Conservation (phyloP, 371 early-diverging fungal species). For the Dentiscutata heterogama region DNA sequence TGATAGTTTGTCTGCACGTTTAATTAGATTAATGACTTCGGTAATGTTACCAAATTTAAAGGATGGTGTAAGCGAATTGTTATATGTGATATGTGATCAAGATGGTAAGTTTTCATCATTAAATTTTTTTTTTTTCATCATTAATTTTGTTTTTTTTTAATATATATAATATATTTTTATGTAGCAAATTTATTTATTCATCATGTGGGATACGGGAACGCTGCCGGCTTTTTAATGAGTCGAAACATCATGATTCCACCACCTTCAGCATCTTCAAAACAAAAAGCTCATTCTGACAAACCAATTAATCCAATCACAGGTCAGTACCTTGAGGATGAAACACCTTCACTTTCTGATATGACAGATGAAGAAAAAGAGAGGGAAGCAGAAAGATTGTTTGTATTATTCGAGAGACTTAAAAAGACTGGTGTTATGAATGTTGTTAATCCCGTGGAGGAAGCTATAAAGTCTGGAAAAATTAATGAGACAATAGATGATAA, state of each 20-base stretch:
- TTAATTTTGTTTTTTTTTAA: not conserved
- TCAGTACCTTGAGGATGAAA: conserved; percentile 62
- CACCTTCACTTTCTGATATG: conserved; percentile 78
- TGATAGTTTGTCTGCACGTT: conserved; percentile 64
- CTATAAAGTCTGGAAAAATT: conserved; percentile 51
- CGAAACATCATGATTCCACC: conserved; percentile 64
- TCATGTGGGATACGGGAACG: conserved; percentile 93
- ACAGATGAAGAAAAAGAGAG: conserved; percentile 96
- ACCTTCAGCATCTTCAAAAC: conserved; percentile 40
- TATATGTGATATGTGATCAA: conserved; percentile 81
- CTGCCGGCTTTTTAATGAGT: conserved; percentile 87
- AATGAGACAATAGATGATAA: conserved; percentile 31
- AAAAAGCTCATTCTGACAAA: conserved; percentile 26
- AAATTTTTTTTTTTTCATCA: not conserved
- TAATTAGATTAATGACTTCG: conserved; percentile 83
- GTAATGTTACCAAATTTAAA: conserved; percentile 70
- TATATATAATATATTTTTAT: not conserved
- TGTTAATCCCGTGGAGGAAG: conserved; percentile 71
- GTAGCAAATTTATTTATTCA: conserved; percentile 76
- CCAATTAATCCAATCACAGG: conserved; percentile 91
- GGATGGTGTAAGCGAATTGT: conserved; percentile 75
- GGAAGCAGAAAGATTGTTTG: conserved; percentile 93
- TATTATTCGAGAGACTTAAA: conserved; percentile 92
- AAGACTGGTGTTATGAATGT: conserved; percentile 89
- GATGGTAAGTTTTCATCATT: conserved; percentile 66